Conservation (phyloP, 148 eudicot genomes). For the Cornus florida region DNA sequence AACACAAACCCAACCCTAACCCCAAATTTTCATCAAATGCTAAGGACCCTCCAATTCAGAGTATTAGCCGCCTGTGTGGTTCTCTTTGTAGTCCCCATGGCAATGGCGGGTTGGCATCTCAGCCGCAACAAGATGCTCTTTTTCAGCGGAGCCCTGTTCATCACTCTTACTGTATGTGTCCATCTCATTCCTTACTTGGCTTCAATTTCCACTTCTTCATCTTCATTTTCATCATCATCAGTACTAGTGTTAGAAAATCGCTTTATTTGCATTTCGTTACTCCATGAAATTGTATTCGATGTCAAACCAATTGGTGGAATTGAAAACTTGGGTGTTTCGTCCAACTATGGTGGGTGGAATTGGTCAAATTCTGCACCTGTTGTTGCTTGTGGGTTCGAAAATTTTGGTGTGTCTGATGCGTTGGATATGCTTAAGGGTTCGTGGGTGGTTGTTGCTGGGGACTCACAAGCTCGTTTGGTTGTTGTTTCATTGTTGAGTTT, state of each 20-base stretch:
- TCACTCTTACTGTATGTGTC: constrained; percentile 81
- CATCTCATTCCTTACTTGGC: constrained; percentile 91
- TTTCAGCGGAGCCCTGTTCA: constrained; percentile 86
- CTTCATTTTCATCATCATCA: constrained; percentile 24
- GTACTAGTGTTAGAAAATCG: constrained; percentile 34
- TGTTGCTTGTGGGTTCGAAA: constrained; percentile 63
- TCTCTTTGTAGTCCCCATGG: constrained; percentile 77
- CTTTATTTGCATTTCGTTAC: constrained; percentile 50
- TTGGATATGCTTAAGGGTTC: constrained; percentile 79
- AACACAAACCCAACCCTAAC: background rate
- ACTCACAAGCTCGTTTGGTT: constrained; percentile 70
- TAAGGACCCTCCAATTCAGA: constrained; percentile 88
- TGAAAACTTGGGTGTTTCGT: background rate
- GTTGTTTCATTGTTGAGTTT: constrained; percentile 65
- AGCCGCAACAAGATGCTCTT: constrained; percentile 93
- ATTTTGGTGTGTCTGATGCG: constrained; percentile 49
- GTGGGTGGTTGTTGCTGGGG: constrained; percentile 86
- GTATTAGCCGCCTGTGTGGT: constrained; percentile 77
- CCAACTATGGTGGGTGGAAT: constrained; percentile 44
- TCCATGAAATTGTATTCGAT: constrained; percentile 43
- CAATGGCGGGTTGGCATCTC: constrained; percentile 88
- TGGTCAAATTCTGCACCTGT: constrained; percentile 52
- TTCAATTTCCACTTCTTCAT: constrained; percentile 33
- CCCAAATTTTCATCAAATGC: constrained; percentile 21
- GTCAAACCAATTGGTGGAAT: background rate